Evolutionary conservation across 768 basidiomycete genomes (phyloP).

Genomic region (Gautieria morchelliformis): DNA sequence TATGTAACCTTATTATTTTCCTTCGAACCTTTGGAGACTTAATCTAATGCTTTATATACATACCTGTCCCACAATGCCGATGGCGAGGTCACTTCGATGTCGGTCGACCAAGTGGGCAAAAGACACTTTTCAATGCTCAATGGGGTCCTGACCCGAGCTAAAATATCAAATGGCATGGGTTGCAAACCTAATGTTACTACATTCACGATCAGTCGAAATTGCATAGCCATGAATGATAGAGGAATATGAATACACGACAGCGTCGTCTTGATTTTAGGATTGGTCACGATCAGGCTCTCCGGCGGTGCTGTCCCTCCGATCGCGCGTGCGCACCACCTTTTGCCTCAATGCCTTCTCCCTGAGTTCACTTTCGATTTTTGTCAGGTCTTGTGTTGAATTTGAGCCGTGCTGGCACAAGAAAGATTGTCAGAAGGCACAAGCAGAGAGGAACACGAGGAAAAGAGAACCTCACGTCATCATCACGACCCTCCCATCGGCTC

Average conservation of each 20-base stretch:
- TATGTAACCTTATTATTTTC: not conserved
- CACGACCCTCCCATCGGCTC: slow-evolving; percentile 45
- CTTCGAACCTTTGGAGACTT: not conserved
- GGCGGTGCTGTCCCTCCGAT: slow-evolving; percentile 23
- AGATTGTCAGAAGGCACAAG: not conserved
- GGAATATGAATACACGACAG: no score
- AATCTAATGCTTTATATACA: no score
- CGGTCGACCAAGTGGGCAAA: no score
- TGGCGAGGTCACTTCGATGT: no score
- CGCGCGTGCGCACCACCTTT: slow-evolving; percentile 69
- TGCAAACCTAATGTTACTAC: no score
- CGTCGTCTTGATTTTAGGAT: no score
- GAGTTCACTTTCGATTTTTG: slow-evolving; percentile 65
- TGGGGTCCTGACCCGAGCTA: no score
- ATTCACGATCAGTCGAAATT: no score
- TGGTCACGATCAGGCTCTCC: not conserved
- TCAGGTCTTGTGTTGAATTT: slow-evolving; percentile 35
- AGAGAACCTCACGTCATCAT: slow-evolving; percentile 4
- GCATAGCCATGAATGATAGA: no score
- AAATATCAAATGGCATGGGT: no score
- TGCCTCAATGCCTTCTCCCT: slow-evolving; percentile 77
- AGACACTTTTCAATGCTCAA: no score
- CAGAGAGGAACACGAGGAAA: not conserved
- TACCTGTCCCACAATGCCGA: no score
- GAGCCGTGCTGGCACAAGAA: not conserved